These are phyloP conservation scores for Pneumocystis wakefieldiae DNA, from an alignment of 1,139 yeast species.

Conservation along the genomic window DNA sequence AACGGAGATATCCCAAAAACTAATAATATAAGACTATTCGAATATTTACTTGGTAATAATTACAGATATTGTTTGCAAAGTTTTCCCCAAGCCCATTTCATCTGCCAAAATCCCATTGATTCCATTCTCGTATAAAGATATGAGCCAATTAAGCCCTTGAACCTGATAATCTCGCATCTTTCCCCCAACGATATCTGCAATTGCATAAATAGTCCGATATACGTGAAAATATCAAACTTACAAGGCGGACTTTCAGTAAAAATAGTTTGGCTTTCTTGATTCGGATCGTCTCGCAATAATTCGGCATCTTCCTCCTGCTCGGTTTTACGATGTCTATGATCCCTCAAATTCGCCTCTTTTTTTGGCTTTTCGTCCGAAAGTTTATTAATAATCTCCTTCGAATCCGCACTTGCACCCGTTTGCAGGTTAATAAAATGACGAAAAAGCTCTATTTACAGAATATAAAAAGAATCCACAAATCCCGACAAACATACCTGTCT, in stretches of 20 bases:
- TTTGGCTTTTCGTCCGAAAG: slow-evolving; percentile 12
- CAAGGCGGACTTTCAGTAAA: slow-evolving; percentile 71
- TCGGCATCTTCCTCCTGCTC: slow-evolving; percentile 84
- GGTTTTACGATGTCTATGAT: slow-evolving; percentile 20
- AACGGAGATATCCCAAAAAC: slow-evolving; percentile 73
- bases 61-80: slow-evolving; percentile 79
- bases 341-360: slow-evolving; percentile 20
- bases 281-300: slow-evolving; percentile 57
- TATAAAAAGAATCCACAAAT: background rate
- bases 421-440: slow-evolving; percentile 75
- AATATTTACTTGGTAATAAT: background rate
- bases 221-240: slow-evolving; percentile 15
- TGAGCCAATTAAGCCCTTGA: slow-evolving; percentile 94
- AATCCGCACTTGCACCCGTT: slow-evolving; percentile 57
- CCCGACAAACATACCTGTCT: slow-evolving; percentile 30
- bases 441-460: slow-evolving; percentile 39
- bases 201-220: slow-evolving; percentile 34
- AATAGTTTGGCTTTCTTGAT: slow-evolving; percentile 37
- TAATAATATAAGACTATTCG: background rate
- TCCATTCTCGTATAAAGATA: slow-evolving; percentile 92
- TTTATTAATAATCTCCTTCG: slow-evolving; percentile 41
- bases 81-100: slow-evolving; percentile 97
- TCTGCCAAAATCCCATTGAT: slow-evolving; percentile 95
- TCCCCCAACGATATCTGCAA: slow-evolving; percentile 56
- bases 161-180: slow-evolving; percentile 89